phyloP scores from a whole-genome alignment of 306 rosid genomes.

The Bauhinia variegata region DNA sequence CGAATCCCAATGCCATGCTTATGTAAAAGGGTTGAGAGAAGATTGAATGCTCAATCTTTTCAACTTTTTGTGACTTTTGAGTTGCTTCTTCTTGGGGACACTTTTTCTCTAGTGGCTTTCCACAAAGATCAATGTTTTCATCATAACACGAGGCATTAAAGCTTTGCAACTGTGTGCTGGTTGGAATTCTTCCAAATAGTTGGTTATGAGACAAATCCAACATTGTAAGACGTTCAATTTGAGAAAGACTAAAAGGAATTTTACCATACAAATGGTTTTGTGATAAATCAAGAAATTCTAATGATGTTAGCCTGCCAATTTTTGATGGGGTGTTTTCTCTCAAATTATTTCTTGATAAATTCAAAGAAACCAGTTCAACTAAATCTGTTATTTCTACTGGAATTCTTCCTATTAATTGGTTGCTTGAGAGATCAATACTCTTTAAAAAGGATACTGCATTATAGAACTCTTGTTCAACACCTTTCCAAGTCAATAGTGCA shows the following conservation, averaged over 20 bases:
- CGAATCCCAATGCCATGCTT: slow-evolving; percentile 25
- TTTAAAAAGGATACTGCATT: not conserved
- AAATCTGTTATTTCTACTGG: not conserved
- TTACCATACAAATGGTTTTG: slow-evolving; percentile 10
- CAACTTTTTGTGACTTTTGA: not conserved
- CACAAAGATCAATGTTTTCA: slow-evolving; percentile 25
- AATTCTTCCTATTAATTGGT: not conserved
- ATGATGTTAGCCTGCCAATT: slow-evolving; percentile 3
- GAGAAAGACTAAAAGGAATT: slow-evolving; percentile 30
- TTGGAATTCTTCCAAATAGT: slow-evolving; percentile 28
- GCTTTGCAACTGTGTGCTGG: slow-evolving; percentile 27
- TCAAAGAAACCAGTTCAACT: slow-evolving; percentile 7
- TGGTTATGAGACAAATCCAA: slow-evolving; percentile 25
- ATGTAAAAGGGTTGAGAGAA: slow-evolving; percentile 8
- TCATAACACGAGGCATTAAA: slow-evolving; percentile 22
- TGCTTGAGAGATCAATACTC: slow-evolving; percentile 37
- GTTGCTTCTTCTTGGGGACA: not conserved
- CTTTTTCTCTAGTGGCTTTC: slow-evolving; percentile 17
- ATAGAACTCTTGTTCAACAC: not conserved
- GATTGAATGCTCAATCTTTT: not conserved
- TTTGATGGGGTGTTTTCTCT: not conserved
- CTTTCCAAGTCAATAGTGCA: slow-evolving; percentile 40
- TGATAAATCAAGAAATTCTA: slow-evolving; percentile 33
- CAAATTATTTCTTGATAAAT: slow-evolving; percentile 36
- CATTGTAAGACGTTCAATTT: slow-evolving; percentile 11